Base-by-base conservation (phyloP, 495 filamentous ascomycete genomes). In the Chaetomium cochliodes region DNA sequence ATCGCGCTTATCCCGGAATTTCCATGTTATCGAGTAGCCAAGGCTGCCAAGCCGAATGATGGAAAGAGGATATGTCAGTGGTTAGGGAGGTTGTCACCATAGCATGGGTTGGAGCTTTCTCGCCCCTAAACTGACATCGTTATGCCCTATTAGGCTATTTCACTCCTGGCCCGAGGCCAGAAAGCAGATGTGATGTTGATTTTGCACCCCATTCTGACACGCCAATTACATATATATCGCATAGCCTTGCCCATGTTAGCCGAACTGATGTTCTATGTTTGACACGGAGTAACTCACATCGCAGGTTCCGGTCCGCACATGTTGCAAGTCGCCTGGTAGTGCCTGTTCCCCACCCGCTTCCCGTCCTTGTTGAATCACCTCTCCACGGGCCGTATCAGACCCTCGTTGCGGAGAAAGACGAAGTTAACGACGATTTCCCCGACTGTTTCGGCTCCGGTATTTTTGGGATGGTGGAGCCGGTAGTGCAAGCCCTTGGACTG, bases 131-230 rank as follows among this genome's bases (percentile, higher is more conserved):
- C 30, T 33, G 30, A 33, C 30, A 33, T n/a, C n/a, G n/a, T n/a
- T n/a, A n/a, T n/a, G n/a, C n/a, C n/a, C n/a, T n/a, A n/a, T n/a
- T n/a, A n/a, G n/a, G n/a, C 51, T 53, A 53, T 53, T 53, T 64
- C 22, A 64, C 62, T 11, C 62, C 62, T 18, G n/a, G n/a, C n/a
- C n/a, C n/a, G n/a, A n/a, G 62, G 62, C 37, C 42, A 52, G 41
- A 64, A 64, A 1, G 62, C 62, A 53, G 62, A 64, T 11, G 62
- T 52, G 26, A 65, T 65, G 25, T 69, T 69, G 41, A 68, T 68
- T 28, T 52, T 57, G 42, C 52, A 59, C n/a, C 46, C 55, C 50
- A 61, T 39, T 49, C 52, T 54, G 5, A 61, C 52, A 49, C 22
- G 12, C 13, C 56, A 56, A 26, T 68, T n/a, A n/a, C n/a, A n/a